phyloP scores from a whole-genome alignment of 164 flowering plant species.

The Vitis amurensis region DNA sequence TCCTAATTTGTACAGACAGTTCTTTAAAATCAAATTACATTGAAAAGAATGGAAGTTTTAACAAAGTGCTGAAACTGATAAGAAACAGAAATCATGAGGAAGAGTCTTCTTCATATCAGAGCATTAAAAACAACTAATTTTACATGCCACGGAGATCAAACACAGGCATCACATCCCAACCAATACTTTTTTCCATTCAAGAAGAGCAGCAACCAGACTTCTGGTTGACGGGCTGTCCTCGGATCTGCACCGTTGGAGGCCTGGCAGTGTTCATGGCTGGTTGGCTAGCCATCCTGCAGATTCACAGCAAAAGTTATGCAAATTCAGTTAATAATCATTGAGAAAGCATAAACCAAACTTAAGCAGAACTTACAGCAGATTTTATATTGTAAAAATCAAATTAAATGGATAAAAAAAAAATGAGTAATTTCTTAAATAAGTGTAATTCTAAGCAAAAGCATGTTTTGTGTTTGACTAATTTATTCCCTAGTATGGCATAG shows the following conservation, averaged over 20 bases:
- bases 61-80: constrained; percentile 19
- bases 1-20: constrained; percentile 29
- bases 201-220: constrained; percentile 74
- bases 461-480: too few relatives aligned
- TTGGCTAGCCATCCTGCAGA: constrained; percentile 84
- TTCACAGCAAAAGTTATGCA: background rate
- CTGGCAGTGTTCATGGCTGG: constrained; percentile 59
- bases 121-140: constrained; percentile 21
- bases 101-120: constrained; percentile 9
- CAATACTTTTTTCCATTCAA: constrained; percentile 16
- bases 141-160: constrained; percentile 28
- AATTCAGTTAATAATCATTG: background rate
- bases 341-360: background rate
- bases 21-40: constrained; percentile 22
- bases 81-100: constrained; percentile 13
- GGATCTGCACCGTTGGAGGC: constrained; percentile 71
- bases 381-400: too few relatives aligned
- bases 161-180: constrained; percentile 1
- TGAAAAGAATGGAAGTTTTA: constrained; percentile 29
- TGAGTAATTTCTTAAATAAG: too few relatives aligned
- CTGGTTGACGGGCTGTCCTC: constrained; percentile 76
- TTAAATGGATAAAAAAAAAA: too few relatives aligned
- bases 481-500: too few relatives aligned
- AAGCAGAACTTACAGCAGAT: too few relatives aligned
- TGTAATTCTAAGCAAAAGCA: too few relatives aligned